Percentiles rank a stretch among this genome's conserved stretches.
Conservation (phyloP, 1,284 basidiomycete genomes). For the Ustilago trichophora region DNA sequence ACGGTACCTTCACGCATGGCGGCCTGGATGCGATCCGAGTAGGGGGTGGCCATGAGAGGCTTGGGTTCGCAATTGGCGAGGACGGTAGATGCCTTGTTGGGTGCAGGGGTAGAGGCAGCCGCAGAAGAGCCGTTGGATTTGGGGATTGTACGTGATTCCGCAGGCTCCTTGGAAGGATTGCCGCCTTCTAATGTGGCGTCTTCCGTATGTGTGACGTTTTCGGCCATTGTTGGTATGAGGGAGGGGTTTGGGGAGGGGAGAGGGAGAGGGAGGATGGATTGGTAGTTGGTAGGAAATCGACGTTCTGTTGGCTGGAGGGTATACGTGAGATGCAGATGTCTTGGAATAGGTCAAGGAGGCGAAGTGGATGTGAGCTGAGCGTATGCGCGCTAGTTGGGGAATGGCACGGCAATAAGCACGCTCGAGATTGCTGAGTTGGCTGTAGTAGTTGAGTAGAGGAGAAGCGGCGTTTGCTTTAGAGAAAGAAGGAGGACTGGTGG, state of each 20-base stretch:
- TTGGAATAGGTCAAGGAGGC: too few species aligned
- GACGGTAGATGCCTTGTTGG: conserved; percentile 10
- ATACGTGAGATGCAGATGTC: too few species aligned
- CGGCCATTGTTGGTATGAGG: conserved; percentile 13
- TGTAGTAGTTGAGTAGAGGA: too few species aligned
- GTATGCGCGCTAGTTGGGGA: too few species aligned
- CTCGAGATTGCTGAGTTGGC: too few species aligned
- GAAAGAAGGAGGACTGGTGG: too few species aligned
- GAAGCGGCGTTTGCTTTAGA: too few species aligned
- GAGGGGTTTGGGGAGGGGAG: neutral
- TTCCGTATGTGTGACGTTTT: conserved; percentile 30
- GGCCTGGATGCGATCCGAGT: conserved; percentile 46
- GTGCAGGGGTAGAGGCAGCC: too few species aligned
- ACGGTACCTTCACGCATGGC: conserved; percentile 42
- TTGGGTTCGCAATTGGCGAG: conserved; percentile 47
- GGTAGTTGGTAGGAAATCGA: too few species aligned
- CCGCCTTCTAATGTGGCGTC: conserved; percentile 38
- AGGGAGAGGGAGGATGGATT: neutral
- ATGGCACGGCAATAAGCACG: too few species aligned
- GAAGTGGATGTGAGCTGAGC: too few species aligned
- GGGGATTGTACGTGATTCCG: conserved; percentile 27
- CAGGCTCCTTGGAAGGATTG: conserved; percentile 40
- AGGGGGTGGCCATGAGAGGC: conserved; percentile 44
- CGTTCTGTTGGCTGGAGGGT: too few species aligned
- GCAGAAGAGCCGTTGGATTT: neutral